A percentile compares a stretch with the other conserved stretches of the same genome.
Conservation (phyloP, 148 eudicot species). For the Cornus kousa region DNA sequence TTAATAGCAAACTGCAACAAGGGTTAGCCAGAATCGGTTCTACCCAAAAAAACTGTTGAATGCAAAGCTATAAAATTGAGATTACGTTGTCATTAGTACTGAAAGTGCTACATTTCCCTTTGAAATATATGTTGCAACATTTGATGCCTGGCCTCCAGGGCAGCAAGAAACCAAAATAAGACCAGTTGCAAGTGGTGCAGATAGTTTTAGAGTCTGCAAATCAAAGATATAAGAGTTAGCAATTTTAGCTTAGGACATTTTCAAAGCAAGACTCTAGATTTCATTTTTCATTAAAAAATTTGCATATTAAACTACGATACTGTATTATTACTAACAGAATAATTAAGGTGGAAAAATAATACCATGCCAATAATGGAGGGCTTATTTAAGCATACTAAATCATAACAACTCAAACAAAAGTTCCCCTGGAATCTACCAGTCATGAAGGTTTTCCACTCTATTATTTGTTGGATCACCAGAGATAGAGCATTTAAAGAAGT, state of each 20-base stretch:
- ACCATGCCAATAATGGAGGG: background rate
- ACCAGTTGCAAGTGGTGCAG: conserved; percentile 99
- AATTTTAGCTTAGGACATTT: conserved; percentile 7
- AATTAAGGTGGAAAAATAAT: background rate
- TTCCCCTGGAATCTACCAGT: background rate
- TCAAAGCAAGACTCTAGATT: background rate
- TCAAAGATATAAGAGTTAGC: conserved; percentile 15
- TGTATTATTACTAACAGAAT: background rate
- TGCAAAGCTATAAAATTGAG: background rate
- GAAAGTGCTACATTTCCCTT: conserved; percentile 99
- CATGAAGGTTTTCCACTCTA: conserved; percentile 5
- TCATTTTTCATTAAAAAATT: conserved; percentile 1
- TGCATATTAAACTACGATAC: background rate
- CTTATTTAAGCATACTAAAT: background rate
- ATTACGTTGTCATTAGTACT: conserved; percentile 99
- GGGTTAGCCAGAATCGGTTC: no score
- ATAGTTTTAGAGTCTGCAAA: conserved; percentile 72
- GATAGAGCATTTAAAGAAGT: no score
- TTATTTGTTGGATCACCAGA: background rate
- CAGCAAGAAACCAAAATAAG: conserved; percentile 98
- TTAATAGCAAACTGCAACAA: no score
- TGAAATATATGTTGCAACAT: conserved; percentile 96
- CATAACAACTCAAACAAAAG: background rate
- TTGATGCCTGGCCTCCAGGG: conserved; percentile 99
- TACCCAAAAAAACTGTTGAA: no score